A percentile compares a stretch with the other conserved stretches of the same genome.
phyloP scores from a whole-genome alignment of 2,329 filamentous ascomycete species.

The Chaetomium strumarium region DNA sequence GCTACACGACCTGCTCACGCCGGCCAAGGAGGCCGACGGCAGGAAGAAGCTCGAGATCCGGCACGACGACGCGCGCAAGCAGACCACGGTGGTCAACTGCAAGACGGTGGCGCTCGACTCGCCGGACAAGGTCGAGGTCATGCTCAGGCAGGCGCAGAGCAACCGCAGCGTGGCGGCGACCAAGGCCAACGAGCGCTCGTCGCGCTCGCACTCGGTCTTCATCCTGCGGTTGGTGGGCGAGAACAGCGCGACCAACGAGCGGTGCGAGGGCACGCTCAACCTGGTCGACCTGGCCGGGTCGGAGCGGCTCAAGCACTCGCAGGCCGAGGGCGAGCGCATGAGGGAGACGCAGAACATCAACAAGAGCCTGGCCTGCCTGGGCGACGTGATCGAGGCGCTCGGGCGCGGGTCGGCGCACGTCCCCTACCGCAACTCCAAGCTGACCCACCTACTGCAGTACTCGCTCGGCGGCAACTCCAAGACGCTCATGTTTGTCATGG shows the following conservation, averaged over 20 bases:
- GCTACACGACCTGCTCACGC: slow-evolving; percentile 74
- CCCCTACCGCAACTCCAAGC: slow-evolving; percentile 92
- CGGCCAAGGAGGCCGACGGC: slow-evolving; percentile 58
- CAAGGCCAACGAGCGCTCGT: slow-evolving; percentile 94
- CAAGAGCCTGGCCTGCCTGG: slow-evolving; percentile 82
- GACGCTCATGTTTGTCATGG: slow-evolving; percentile 99
- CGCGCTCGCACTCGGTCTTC: slow-evolving; percentile 92
- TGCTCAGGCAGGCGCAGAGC: slow-evolving; percentile 72
- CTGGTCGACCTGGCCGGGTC: slow-evolving; percentile 92
- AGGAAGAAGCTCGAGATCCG: slow-evolving; percentile 85
- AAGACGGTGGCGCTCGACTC: slow-evolving; percentile 72
- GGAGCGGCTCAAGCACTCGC: slow-evolving; percentile 81
- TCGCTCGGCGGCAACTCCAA: slow-evolving; percentile 93
- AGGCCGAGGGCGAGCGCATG: slow-evolving; percentile 78
- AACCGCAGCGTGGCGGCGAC: slow-evolving; percentile 93
- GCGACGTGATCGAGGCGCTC: slow-evolving; percentile 92
- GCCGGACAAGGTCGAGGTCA: slow-evolving; percentile 69
- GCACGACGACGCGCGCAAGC: slow-evolving; percentile 75
- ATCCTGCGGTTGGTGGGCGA: slow-evolving; percentile 72
- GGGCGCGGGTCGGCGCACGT: slow-evolving; percentile 78
- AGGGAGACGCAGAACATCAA: slow-evolving; percentile 98
- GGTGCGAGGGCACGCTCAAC: slow-evolving; percentile 88
- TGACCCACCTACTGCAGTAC: slow-evolving; percentile 92
- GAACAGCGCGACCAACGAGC: slow-evolving; percentile 72
- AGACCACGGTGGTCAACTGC: slow-evolving; percentile 76